Evolutionary conservation across 306 rosid genomes (phyloP).

Genomic region (Calophaca sinica): DNA sequence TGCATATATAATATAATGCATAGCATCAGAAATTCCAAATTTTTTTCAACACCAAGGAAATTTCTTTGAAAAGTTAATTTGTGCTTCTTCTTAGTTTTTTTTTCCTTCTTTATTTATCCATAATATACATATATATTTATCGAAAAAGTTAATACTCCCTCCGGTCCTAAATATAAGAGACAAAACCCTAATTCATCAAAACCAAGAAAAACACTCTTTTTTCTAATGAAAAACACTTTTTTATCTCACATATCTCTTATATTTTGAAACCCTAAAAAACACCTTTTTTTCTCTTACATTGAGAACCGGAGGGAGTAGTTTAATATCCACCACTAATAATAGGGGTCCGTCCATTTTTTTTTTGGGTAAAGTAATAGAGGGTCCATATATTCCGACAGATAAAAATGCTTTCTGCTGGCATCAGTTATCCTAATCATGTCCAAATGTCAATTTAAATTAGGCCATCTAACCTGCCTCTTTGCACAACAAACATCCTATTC

Average conservation of each 20-base stretch:
- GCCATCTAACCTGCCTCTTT: background rate
- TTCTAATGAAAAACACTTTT: too few relatives aligned
- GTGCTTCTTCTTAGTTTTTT: background rate
- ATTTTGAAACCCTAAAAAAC: too few relatives aligned
- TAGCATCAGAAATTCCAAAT: too few relatives aligned
- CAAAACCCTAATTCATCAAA: too few relatives aligned
- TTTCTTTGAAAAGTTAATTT: background rate
- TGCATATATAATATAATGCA: background rate
- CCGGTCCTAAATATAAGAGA: too few relatives aligned
- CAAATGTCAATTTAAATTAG: conserved; percentile 34
- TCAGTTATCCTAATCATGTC: conserved; percentile 23
- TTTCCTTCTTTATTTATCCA: too few relatives aligned
- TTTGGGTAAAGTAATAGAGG: background rate
- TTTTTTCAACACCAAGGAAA: background rate
- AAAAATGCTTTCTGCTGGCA: background rate
- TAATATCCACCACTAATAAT: conserved; percentile 26
- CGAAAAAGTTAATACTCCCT: background rate
- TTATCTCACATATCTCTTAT: too few relatives aligned
- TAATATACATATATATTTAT: background rate
- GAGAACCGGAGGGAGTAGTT: too few relatives aligned
- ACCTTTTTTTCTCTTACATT: too few relatives aligned
- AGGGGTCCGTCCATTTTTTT: background rate
- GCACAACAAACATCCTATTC: background rate
- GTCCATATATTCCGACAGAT: conserved; percentile 8
- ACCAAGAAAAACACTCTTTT: too few relatives aligned